A percentile compares a stretch with the other conserved stretches of the same genome.
These are phyloP conservation scores for Plectosphaerella sp. DNA, from an alignment of 2,329 filamentous ascomycete species.

Conservation along the genomic window DNA sequence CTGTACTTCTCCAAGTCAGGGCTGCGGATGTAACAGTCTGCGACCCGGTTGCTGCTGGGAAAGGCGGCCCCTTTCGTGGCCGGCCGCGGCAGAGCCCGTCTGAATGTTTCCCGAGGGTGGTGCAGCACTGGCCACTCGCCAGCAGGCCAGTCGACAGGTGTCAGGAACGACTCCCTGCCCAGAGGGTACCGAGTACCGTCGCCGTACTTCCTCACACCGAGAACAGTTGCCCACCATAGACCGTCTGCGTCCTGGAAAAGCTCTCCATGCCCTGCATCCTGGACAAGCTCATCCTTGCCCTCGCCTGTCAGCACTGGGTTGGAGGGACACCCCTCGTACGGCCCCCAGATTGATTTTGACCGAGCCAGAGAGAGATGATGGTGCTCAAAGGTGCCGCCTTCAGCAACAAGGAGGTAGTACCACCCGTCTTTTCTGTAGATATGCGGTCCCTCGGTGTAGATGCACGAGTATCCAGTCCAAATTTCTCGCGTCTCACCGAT, in stretches of 20 bases:
- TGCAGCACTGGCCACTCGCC: conserved; percentile 5
- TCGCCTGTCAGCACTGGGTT: conserved; percentile 24
- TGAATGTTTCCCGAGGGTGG: background rate
- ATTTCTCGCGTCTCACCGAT: background rate
- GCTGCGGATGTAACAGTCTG: conserved; percentile 6
- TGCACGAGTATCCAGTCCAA: background rate
- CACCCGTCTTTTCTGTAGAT: conserved; percentile 29
- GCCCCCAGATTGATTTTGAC: conserved; percentile 20
- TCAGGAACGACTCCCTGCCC: conserved; percentile 9
- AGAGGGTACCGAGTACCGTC: conserved; percentile 3
- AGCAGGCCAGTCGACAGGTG: conserved; percentile 5
- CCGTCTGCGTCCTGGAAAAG: conserved; percentile 9
- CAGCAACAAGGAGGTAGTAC: conserved; percentile 34
- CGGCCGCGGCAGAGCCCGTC: background rate
- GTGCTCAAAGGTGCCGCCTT: conserved; percentile 29
- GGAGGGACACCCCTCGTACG: conserved; percentile 16
- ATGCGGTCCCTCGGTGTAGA: conserved; percentile 27
- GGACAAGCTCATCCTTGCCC: conserved; percentile 9
- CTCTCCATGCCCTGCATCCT: conserved; percentile 11
- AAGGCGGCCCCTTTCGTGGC: background rate
- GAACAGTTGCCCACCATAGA: conserved; percentile 11
- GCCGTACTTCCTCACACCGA: conserved; percentile 8
- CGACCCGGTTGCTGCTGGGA: background rate
- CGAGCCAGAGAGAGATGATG: conserved; percentile 24
- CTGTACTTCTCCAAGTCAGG: conserved; percentile 1